Base-by-base conservation (phyloP, 106 monocot species). In the Apostasia shenzhenica region DNA sequence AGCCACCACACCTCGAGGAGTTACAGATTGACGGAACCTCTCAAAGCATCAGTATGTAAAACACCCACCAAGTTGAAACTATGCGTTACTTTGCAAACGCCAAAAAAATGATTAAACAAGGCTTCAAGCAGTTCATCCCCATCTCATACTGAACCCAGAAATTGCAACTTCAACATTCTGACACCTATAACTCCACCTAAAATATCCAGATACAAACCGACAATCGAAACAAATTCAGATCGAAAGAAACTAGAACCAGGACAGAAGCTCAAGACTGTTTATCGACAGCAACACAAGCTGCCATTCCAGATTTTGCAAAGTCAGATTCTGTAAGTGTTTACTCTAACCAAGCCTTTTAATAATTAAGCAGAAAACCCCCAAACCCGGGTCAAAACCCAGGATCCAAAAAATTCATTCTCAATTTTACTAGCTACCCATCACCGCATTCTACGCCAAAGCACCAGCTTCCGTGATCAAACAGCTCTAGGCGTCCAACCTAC, bases 21-120 rank as follows among this genome's bases (percentile, higher is more conserved):
- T 53, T 13, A 14, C 61, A 38, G 61, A 72, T 43, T 10, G 37
- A 47, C 46, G 54, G 62, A 68, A 54, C n/a, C 78, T 73, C 67
- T 8, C 57, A 72, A 65, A 66, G 66, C 78, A 78, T 78, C 39
- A 67, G 72, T 42, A 70, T 63, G 13, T 50, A 62, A 76, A 63
- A 3, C 13, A 38, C 48, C 63, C 54, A 40, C 12, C 61, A 58
- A 63, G 47, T 56, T 55, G 14, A 61, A 57, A 26, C 26, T 26
- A 26, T 26, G 26, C 26, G 26, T 10, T 54, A 9, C 9, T 26
- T 3, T 43, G 7, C 44, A 70, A 53, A 69, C 69, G 61, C 57
- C 26, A 67, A 54, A 39, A 54, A 59, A 5, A 1, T 3, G 51
- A 41, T 8, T 5, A 13, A n/a, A 5, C 41, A 1, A 49, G 6